Evolutionary conservation across 2,329 filamentous ascomycete species (phyloP), one percentile per base, ranked within the genome.

Genomic region (Beauveria scarabaeidicola): DNA sequence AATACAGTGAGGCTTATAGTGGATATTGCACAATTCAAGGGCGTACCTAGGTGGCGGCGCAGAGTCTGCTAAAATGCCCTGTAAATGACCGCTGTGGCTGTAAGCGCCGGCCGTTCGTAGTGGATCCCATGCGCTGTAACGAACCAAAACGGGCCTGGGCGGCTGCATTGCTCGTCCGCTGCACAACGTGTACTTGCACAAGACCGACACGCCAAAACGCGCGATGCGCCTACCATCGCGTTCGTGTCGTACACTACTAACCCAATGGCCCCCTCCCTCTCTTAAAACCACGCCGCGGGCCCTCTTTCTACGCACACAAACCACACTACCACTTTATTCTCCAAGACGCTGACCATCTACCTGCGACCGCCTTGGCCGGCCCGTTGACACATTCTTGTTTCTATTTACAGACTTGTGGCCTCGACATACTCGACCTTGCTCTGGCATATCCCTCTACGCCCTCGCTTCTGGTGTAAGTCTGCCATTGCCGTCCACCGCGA

Each of bases 291-390:
- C 43, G 17, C 25, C 19, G 21, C 50, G 29, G 38, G 60, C 41
- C 60, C 56, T 56, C 57, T 46, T 47, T 54, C 52, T 58, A 29
- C 41, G 25, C 53, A 38, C 54, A 50, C 48, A 55, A 55, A 55
- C 54, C 11, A 43, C 38, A 52, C 51, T 51, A 17, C 50, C 13
- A 46, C 44, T 50, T 15, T 52, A 59, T 43, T 41, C 48, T 54
- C 13, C 38, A 55, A 59, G 27, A 32, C 29, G 27, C 23, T 15
- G 23, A 47, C 43, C 36, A 41, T 17, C 32, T 19, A 38, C 50
- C 57, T 59, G 57, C 47, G 59, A 60, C 59, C 59, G 38, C 44
- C 59, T 60, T 60, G 59, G 47, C 52, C 59, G 61, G 52, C 61
- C 52, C 47, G 17, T 40, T 52, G 53, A 27, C 52, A 23, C 5